Conservation (phyloP, 352 stramenopile species). For the Globisporangium acanthophoron region DNA sequence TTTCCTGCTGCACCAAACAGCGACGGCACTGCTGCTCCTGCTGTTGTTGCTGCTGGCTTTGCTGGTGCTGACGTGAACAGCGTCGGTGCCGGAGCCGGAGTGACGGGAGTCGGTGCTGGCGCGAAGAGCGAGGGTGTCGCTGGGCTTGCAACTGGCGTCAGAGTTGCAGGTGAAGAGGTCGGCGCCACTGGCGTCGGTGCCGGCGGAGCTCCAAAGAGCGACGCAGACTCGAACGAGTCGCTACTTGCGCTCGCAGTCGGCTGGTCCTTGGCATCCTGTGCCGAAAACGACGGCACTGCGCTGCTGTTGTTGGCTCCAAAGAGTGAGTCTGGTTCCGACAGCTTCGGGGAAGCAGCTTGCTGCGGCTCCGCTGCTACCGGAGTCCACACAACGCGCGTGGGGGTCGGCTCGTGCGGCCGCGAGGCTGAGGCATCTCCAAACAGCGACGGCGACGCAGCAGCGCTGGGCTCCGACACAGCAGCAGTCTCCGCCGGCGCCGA, state of each 20-base stretch:
- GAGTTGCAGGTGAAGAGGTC: conserved; percentile 3
- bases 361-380: background rate
- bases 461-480: background rate
- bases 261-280: background rate
- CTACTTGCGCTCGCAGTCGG: background rate
- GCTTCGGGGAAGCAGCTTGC: background rate
- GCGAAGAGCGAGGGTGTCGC: background rate
- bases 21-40: conserved; percentile 5
- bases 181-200: conserved; percentile 4
- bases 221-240: conserved; percentile 4
- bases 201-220: conserved; percentile 16
- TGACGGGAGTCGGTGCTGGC: background rate
- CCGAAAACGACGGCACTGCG: background rate
- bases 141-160: conserved; percentile 11
- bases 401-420: background rate
- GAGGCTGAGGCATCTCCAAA: conserved; percentile 7
- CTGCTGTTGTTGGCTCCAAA: background rate
- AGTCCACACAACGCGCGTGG: background rate
- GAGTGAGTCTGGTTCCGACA: conserved; percentile 1
- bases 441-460: conserved; percentile 4
- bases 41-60: too few species aligned
- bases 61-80: conserved; percentile 4
- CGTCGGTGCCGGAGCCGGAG: conserved; percentile 2
- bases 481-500: background rate
- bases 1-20: conserved; percentile 28